Percentiles rank a stretch among this genome's conserved stretches.
These are phyloP conservation scores for Globisporangium uncinulatum DNA, from an alignment of 352 stramenopile species.

Conservation along the genomic window DNA sequence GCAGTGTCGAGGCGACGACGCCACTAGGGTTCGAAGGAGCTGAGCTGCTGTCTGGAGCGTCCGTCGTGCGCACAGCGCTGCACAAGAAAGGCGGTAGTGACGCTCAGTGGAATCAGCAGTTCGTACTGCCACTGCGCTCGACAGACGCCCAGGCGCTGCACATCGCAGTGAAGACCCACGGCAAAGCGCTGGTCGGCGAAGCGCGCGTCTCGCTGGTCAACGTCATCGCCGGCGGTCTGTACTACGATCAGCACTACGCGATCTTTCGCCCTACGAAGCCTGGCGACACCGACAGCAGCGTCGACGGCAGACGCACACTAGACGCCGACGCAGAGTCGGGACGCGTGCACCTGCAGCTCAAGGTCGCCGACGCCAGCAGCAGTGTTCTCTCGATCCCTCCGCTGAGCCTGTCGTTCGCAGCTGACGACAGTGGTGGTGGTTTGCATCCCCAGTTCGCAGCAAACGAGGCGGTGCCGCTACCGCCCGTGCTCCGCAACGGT, in stretches of 20 bases:
- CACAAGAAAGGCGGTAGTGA: constrained; percentile 82
- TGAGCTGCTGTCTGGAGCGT: constrained; percentile 6
- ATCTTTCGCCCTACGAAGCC: constrained; percentile 26
- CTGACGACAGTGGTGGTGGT: not conserved
- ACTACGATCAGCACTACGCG: constrained; percentile 66
- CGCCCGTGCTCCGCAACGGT: constrained; percentile 41
- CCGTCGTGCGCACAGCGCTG: constrained; percentile 44
- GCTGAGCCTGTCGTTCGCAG: constrained; percentile 23
- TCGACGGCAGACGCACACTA: not conserved
- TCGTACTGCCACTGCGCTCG: constrained; percentile 45
- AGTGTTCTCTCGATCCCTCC: constrained; percentile 16
- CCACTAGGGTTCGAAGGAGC: constrained; percentile 3
- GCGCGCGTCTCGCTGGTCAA: constrained; percentile 34
- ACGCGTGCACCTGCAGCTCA: constrained; percentile 64
- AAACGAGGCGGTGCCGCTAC: constrained; percentile 15
- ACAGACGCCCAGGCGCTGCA: constrained; percentile 49
- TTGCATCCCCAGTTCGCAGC: not conserved
- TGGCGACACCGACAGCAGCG: not conserved
- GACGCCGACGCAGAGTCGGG: constrained; percentile 18
- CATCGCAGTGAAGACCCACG: constrained; percentile 53
- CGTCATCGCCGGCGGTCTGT: constrained; percentile 23
- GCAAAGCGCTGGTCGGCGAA: constrained; percentile 63
- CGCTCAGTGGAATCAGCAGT: constrained; percentile 81
- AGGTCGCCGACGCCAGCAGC: constrained; percentile 36
- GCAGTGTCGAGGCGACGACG: not conserved